Percentiles rank a stretch among this genome's conserved stretches.
phyloP scores from a whole-genome alignment of 2,329 filamentous ascomycete genomes.

The Myriosclerotinia duriaeana region DNA sequence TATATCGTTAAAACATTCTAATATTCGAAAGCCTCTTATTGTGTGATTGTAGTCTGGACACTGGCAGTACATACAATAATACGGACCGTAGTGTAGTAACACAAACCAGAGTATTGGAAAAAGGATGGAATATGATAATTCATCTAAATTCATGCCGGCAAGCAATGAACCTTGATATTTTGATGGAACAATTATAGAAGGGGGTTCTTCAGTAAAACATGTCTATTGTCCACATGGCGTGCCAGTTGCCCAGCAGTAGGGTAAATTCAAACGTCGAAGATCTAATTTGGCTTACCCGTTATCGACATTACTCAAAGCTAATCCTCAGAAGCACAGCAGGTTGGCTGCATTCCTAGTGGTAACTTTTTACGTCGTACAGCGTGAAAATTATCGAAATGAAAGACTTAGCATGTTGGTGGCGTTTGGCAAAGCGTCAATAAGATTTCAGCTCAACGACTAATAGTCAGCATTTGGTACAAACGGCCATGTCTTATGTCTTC shows the following conservation, averaged over 20 bases:
- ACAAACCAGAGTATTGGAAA: conserved; percentile 7
- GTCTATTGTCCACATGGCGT: conserved; percentile 12
- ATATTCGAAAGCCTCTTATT: no score
- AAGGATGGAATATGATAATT: not conserved
- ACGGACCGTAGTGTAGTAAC: not conserved
- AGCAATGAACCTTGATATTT: no score
- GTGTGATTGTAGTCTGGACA: no score
- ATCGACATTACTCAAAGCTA: not conserved
- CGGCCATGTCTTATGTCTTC: no score
- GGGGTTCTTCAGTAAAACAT: not conserved
- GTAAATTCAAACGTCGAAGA: not conserved
- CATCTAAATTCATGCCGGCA: not conserved
- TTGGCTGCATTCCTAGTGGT: not conserved
- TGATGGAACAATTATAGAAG: conserved; percentile 6
- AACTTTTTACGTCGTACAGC: not conserved
- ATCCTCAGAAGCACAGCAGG: no score
- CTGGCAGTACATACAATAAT: not conserved
- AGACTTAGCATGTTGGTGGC: not conserved
- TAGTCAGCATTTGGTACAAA: no score
- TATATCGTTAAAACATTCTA: no score
- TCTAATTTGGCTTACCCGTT: not conserved
- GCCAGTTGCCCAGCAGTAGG: conserved; percentile 2
- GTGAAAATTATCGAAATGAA: not conserved
- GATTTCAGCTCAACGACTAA: not conserved
- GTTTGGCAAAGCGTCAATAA: not conserved